Base-by-base conservation (phyloP, 306 rosid genomes). In the Prosopis cineraria region DNA sequence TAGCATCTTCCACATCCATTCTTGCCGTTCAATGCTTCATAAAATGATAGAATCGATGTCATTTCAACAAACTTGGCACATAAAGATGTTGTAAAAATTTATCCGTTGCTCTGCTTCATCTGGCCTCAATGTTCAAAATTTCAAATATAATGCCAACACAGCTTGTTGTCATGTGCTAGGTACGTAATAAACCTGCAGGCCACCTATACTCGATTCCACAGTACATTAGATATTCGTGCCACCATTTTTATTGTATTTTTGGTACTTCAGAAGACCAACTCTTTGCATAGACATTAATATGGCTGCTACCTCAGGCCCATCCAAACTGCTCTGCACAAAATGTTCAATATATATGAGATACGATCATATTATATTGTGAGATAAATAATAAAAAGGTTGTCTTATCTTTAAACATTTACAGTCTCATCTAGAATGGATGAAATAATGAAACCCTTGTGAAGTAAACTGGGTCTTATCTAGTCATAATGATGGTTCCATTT, bases 101-200 rank as follows among this genome's bases (percentile, higher is more conserved):
- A 86, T 87, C 91, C 93, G 88, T 89, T 89, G 75, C 78, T 73
- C 41, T 80, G 89, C 84, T 82, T 77, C 80, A 53, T 78, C 80
- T 77, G 75, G 44, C 70, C 36, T 37, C 31, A 69, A 16, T 65
- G 74, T 48, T 71, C 69, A 29, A 27, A 64, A 55, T 50, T 40
- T 36, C 68, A 72, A 52, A 62, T 20, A 43, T 63, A 41, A 59
- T 37, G 43, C 33, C 34, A 5, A 69, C 80, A 74, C 85, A 87
- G 70, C 52, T 60, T 70, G 55, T 80, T 82, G 80, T 44, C 56
- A 60, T 77, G 52, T 74, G 71, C 41, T 69, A 68, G 72, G 66
- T 66, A 40, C 40, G 72, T 70, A 79, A 78, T 73, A 81, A 77
- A 77, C 69, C 24, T 71, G 87, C 78, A 78, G 87, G 87, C 79